Conservation (phyloP, 164 flowering plant species). For the Akebia trifoliata region DNA sequence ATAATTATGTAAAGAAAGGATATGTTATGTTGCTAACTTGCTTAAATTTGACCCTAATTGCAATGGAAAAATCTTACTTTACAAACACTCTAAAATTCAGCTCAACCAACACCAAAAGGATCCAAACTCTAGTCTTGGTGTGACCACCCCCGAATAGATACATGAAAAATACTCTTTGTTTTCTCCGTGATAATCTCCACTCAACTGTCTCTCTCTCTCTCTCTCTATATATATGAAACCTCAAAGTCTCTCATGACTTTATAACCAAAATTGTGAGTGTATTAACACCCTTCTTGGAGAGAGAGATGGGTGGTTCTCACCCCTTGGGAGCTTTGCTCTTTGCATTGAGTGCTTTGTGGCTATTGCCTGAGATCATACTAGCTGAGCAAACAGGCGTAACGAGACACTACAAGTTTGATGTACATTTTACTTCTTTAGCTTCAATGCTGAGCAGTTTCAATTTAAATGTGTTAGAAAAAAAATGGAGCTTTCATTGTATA, state of each 20-base stretch:
- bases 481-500: neutral
- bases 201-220: neutral
- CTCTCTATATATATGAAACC: slow-evolving; percentile 4
- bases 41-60: neutral
- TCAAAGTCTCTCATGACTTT: neutral
- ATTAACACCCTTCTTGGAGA: neutral
- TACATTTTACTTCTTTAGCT: slow-evolving; percentile 3
- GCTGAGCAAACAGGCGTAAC: slow-evolving; percentile 22
- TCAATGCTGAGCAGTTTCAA: neutral
- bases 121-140: too few species aligned
- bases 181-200: neutral
- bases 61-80: slow-evolving; percentile 20
- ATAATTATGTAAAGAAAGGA: too few species aligned
- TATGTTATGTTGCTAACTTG: too few species aligned
- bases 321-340: neutral
- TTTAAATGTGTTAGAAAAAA: neutral
- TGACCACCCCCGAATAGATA: too few species aligned
- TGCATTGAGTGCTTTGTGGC: neutral
- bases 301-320: slow-evolving; percentile 9
- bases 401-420: slow-evolving; percentile 41
- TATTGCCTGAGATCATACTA: slow-evolving; percentile 1
- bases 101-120: slow-evolving; percentile 28
- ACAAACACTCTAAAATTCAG: slow-evolving; percentile 37
- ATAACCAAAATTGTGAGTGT: neutral
- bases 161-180: neutral